Evolutionary conservation across 75 land plant genomes (phyloP).

Genomic region (Ceratopteris richardii): DNA sequence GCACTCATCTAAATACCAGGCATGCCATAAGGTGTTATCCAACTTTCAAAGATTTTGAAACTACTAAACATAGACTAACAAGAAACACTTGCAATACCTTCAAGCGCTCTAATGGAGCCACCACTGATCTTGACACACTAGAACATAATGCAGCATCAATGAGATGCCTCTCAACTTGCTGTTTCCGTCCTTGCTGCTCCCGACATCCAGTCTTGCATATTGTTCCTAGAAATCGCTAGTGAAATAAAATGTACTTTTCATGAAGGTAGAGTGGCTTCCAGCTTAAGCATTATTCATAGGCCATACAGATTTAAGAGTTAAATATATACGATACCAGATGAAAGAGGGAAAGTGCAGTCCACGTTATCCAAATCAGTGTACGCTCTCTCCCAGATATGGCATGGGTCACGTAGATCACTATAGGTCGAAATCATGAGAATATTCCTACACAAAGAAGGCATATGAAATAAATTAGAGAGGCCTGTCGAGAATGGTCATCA

Average conservation of each 20-base stretch:
- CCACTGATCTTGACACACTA: conserved; percentile 11
- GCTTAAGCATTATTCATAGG: too few relatives aligned
- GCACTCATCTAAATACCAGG: too few relatives aligned
- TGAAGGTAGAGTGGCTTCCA: too few relatives aligned
- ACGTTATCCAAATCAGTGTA: conserved; percentile 10
- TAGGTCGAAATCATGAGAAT: conserved; percentile 5
- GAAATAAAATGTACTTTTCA: too few relatives aligned
- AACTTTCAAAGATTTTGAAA: too few relatives aligned
- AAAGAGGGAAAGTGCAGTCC: conserved; percentile 11
- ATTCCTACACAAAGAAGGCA: background rate
- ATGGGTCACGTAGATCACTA: conserved; percentile 9
- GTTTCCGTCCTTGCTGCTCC: background rate
- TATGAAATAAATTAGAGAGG: too few relatives aligned
- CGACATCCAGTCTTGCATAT: background rate
- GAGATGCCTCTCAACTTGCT: conserved; percentile 3
- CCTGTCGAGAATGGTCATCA: too few relatives aligned
- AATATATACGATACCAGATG: conserved; percentile 16
- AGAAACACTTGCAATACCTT: too few relatives aligned
- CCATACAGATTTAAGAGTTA: too few relatives aligned
- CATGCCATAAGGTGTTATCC: too few relatives aligned
- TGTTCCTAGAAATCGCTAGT: conserved; percentile 5
- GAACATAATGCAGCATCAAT: conserved; percentile 1
- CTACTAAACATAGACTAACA: too few relatives aligned
- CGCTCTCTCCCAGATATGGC: conserved; percentile 10
- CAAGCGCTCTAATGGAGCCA: conserved; percentile 16